Evolutionary conservation across 345 rosid species (phyloP), one percentile per base, ranked within the genome.

Genomic region (Gossypium stocksii): DNA sequence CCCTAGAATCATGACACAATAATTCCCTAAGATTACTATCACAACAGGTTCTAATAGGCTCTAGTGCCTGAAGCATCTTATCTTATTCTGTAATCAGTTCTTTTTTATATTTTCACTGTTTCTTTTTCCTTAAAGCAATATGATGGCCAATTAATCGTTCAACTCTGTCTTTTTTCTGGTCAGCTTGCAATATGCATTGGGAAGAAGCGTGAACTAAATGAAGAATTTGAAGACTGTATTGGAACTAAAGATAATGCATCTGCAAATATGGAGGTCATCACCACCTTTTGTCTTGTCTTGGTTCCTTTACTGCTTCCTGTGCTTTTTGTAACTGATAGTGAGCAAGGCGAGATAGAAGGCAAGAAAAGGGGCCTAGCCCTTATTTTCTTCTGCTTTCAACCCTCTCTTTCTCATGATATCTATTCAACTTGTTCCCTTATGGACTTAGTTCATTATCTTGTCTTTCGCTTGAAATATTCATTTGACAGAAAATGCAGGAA

Each of bases 111-210:
- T 71, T 20, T 20, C 14, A 12, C 25, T 2, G 9, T 54, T 71
- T 23, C 16, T 2, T 29, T 46, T 25, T 16, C 7, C 29, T 29
- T 25, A 49, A 52, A 59, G 54, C 46, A 52, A 68, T 67, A 70
- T 68, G 14, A 23, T 62, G 48, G 25, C 63, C 71, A 41, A 66
- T 7, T 38, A 45, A 22, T 45, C 46, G n/a, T 52, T 72, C 74
- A 16, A 69, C 61, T 79, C 76, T 75, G 23, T 58, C 72, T 76
- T 70, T 72, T 78, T 81, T 38, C 62, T 79, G 49, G 73, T 58
- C 88, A 93, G 98, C 96, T 95, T 80, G 90, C 98, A 46, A 90
- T 93, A 77, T 95, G 99, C 87, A 90, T 95, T 74, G 96, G 93
- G 77, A 93, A 79, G 87, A 95, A 88, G 87, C 82, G 83, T 72